Percentiles rank a stretch among this genome's conserved stretches.
phyloP scores from a whole-genome alignment of 106 monocot genomes.

The Acorus gramineus region DNA sequence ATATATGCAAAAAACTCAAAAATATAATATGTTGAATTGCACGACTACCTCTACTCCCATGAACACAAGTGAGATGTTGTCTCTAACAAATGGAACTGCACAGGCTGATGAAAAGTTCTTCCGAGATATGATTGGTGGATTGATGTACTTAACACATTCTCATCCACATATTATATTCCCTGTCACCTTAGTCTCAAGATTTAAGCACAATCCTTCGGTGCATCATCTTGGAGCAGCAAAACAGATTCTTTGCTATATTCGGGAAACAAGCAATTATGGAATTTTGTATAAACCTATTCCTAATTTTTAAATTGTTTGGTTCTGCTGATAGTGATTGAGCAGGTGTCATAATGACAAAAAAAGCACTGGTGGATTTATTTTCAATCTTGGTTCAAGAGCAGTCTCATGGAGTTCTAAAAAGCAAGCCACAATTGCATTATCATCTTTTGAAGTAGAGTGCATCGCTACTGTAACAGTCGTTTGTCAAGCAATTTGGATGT shows the following conservation, averaged over 20 bases:
- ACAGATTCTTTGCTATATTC: background rate
- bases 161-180: background rate
- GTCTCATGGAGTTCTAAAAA: conserved; percentile 8
- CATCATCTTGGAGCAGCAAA: background rate
- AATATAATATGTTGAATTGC: conserved; percentile 4
- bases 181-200: conserved; percentile 1
- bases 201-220: background rate
- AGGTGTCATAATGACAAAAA: background rate
- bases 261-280: background rate
- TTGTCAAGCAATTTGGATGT: conserved; percentile 9
- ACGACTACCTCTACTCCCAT: conserved; percentile 3
- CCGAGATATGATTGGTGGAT: background rate
- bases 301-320: background rate
- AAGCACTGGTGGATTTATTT: background rate
- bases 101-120: background rate
- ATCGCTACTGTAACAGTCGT: background rate
- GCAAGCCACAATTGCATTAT: background rate
- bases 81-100: background rate
- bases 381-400: background rate
- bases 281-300: background rate
- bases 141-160: background rate
- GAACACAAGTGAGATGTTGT: conserved; percentile 6
- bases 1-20: too few relatives aligned
- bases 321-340: conserved; percentile 6
- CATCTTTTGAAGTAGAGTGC: conserved; percentile 3